Evolutionary conservation across 768 basidiomycete species (phyloP), one percentile per base, ranked within the genome.

Genomic region (Coprinopsis marcescibilis): DNA sequence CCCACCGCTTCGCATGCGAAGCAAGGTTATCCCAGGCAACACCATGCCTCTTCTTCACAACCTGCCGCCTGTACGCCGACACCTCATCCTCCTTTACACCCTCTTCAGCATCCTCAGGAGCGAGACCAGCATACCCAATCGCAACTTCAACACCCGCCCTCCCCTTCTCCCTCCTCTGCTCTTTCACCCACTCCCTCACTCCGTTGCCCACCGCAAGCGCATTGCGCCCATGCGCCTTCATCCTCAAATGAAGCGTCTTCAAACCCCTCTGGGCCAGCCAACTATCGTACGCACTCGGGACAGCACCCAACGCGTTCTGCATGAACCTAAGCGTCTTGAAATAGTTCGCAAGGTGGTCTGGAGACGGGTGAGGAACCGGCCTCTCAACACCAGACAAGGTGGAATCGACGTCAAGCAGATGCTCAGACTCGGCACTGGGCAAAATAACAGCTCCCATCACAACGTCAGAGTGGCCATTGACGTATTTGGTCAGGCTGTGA

Each of bases 381-480:
- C 8, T 8, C 4, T 43, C 26, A 4, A 8, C 4, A 4, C 26
- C 41, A 24, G 8, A 7, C 60, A 11, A 6, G 5, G 14, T 1
- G 67, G 61, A 45, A 88, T 65, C 0, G 64, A 61, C 3, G 66
- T 51, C 46, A 79, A 76, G 43, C 73, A 71, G 0, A 73, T 42
- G 17, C 15, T 38, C 39, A n/a, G 21, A 14, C 14, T 19, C 15
- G 24, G 49, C 34, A 36, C 39, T 56, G 6, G 87, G 81, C 4
- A 93, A 73, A 54, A 93, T 80, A 45, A 86, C 64, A 0, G 83
- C 82, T 34, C 94, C 94, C 78, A 93, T 89, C 57, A 96, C 73
- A 60, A 95, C 89, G 61, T 98, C 94, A 0, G 87, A 87, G 66
- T 96, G 94, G 0, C 95, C 95, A 60, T 91, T 89, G 59, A 95